A percentile compares a stretch with the other conserved stretches of the same genome.
Conservation (phyloP, 257 asterid genomes). For the Striga asiatica region DNA sequence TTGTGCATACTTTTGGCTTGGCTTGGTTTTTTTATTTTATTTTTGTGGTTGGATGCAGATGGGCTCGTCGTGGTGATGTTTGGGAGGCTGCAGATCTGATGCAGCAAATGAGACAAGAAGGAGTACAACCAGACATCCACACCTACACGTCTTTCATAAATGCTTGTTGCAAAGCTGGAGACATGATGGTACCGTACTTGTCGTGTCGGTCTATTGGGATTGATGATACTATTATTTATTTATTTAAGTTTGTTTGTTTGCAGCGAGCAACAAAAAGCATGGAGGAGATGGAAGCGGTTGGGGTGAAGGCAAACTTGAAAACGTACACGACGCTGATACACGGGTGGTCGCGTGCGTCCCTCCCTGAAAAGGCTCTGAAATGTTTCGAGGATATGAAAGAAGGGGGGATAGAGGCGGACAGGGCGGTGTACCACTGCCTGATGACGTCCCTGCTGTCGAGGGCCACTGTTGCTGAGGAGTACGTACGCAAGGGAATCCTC, state of each 20-base stretch:
- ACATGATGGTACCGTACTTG: slow-evolving; percentile 95
- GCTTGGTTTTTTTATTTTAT: neutral
- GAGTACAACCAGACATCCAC: slow-evolving; percentile 90
- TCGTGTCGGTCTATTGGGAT: neutral
- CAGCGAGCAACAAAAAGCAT: slow-evolving; percentile 74
- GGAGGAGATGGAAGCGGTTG: slow-evolving; percentile 69
- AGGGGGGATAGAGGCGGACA: slow-evolving; percentile 67
- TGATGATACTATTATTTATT: neutral
- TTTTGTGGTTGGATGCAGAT: slow-evolving; percentile 34
- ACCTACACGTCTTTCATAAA: slow-evolving; percentile 88
- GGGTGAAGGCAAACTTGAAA: slow-evolving; percentile 71
- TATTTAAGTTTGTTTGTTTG: neutral
- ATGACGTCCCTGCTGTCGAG: slow-evolving; percentile 86
- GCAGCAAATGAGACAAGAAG: slow-evolving; percentile 96
- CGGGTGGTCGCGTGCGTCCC: slow-evolving; percentile 96
- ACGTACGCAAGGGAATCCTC: slow-evolving; percentile 49
- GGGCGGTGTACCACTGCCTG: slow-evolving; percentile 89
- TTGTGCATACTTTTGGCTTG: neutral
- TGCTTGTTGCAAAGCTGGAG: slow-evolving; percentile 98
- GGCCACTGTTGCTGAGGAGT: slow-evolving; percentile 78
- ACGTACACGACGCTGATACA: slow-evolving; percentile 88
- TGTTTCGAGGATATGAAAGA: slow-evolving; percentile 86
- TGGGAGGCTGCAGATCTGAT: slow-evolving; percentile 99
- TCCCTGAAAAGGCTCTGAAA: slow-evolving; percentile 87
- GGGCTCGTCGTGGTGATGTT: slow-evolving; percentile 99